Conservation (phyloP, 2,329 filamentous ascomycete species). For the Stagonosporopsis tanaceti region DNA sequence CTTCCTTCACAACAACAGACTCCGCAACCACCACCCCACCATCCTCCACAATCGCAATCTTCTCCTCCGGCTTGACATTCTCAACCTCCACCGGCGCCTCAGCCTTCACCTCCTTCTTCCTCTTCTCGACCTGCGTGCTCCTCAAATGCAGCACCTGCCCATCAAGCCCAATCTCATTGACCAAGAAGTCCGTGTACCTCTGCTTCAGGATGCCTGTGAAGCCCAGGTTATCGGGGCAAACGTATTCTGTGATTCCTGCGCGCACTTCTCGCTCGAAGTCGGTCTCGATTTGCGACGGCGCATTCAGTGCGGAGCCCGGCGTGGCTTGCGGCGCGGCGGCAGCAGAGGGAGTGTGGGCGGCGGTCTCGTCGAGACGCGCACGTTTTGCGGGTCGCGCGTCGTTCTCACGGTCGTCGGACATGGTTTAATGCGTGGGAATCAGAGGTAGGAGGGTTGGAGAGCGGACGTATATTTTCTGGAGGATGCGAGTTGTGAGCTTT, state of each 20-base stretch:
- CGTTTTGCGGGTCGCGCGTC: conserved; percentile 42
- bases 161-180: conserved; percentile 83
- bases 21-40: conserved; percentile 16
- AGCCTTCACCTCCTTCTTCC: conserved; percentile 22
- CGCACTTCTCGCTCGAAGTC: conserved; percentile 53
- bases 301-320: conserved; percentile 22
- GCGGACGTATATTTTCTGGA: conserved; percentile 8
- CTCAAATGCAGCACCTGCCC: conserved; percentile 78
- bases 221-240: conserved; percentile 63
- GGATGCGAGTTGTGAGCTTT: conserved; percentile 13
- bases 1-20: conserved; percentile 25
- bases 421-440: conserved; percentile 8
- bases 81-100: conserved; percentile 5
- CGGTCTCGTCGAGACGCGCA: conserved; percentile 40
- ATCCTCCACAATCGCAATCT: conserved; percentile 32
- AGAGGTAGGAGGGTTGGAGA: conserved; percentile 8
- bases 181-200: conserved; percentile 88
- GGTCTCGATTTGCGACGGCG: conserved; percentile 27
- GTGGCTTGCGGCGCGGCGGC: conserved; percentile 22
- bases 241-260: conserved; percentile 70
- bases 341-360: conserved; percentile 19
- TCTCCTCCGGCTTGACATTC: conserved; percentile 27
- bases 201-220: conserved; percentile 74
- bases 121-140: conserved; percentile 49
- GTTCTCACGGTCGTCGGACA: conserved; percentile 27